A percentile compares a stretch with the other conserved stretches of the same genome.
Conservation (phyloP, 2,329 filamentous ascomycete species). For the Aureobasidium mangrovei region DNA sequence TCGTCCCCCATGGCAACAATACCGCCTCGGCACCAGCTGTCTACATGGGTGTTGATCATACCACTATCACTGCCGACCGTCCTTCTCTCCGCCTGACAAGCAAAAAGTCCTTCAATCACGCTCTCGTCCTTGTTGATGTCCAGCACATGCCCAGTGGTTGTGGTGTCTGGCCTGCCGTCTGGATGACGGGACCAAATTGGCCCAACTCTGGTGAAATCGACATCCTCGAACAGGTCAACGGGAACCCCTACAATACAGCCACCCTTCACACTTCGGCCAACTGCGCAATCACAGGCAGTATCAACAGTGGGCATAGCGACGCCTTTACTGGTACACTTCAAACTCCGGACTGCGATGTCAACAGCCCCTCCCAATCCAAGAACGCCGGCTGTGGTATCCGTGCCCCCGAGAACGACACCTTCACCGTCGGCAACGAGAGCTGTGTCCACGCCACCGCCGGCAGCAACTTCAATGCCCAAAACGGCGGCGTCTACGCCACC, state of each 20-base stretch:
- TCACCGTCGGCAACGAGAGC: slow-evolving; percentile 20
- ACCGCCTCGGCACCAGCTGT: slow-evolving; percentile 22
- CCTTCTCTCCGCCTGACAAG: slow-evolving; percentile 40
- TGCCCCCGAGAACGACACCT: slow-evolving; percentile 18
- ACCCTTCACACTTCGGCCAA: slow-evolving; percentile 40
- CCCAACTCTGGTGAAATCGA: slow-evolving; percentile 40
- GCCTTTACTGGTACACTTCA: slow-evolving; percentile 42
- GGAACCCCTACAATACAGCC: slow-evolving; percentile 28
- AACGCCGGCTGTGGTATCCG: slow-evolving; percentile 37
- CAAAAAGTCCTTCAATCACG: slow-evolving; percentile 38
- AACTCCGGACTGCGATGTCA: slow-evolving; percentile 42
- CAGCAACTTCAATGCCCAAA: slow-evolving; percentile 41
- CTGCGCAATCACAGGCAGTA: slow-evolving; percentile 31
- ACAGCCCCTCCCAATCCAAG: slow-evolving; percentile 30
- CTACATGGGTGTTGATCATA: slow-evolving; percentile 39
- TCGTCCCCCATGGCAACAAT: slow-evolving; percentile 31
- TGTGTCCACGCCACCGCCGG: slow-evolving; percentile 32
- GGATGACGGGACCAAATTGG: slow-evolving; percentile 30
- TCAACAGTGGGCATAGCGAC: slow-evolving; percentile 17
- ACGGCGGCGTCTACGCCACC: slow-evolving; percentile 39
- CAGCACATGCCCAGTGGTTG: slow-evolving; percentile 44
- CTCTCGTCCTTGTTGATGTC: slow-evolving; percentile 44
- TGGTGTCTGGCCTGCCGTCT: slow-evolving; percentile 45
- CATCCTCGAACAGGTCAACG: slow-evolving; percentile 41
- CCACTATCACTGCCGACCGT: slow-evolving; percentile 28